phyloP scores from a whole-genome alignment of 2,329 filamentous ascomycete species.

The Pseudogymnoascus sp. region DNA sequence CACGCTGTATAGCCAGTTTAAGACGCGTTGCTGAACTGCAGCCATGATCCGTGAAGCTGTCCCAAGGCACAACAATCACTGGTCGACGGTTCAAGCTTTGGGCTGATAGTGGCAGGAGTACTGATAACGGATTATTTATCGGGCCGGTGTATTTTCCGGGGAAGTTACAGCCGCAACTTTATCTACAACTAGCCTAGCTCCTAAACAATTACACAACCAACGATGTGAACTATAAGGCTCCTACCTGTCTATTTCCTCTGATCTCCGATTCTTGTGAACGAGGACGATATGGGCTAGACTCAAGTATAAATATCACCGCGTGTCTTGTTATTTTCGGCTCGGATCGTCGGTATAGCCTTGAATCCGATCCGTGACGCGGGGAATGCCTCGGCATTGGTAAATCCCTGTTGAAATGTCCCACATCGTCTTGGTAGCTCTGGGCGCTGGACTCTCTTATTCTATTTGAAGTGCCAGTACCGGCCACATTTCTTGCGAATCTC shows the following conservation, averaged over 20 bases:
- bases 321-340: neutral
- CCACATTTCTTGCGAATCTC: neutral
- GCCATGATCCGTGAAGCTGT: conserved; percentile 28
- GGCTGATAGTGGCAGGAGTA: conserved; percentile 7
- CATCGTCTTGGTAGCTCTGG: neutral
- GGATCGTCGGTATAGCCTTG: neutral
- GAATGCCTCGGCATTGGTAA: conserved; percentile 6
- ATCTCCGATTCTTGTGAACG: neutral
- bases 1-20: conserved; percentile 94
- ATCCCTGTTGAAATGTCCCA: conserved; percentile 6
- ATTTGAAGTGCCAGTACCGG: neutral
- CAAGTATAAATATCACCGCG: neutral
- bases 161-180: neutral
- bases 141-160: neutral
- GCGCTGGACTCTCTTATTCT: neutral
- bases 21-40: conserved; percentile 78
- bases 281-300: neutral
- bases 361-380: neutral
- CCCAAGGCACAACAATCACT: conserved; percentile 11
- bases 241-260: neutral
- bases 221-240: neutral
- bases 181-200: neutral
- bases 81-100: conserved; percentile 8
- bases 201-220: neutral
- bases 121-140: conserved; percentile 7